These are phyloP conservation scores for Backusella psychrophila DNA, from an alignment of 192 early-diverging fungal genomes.

Conservation along the genomic window DNA sequence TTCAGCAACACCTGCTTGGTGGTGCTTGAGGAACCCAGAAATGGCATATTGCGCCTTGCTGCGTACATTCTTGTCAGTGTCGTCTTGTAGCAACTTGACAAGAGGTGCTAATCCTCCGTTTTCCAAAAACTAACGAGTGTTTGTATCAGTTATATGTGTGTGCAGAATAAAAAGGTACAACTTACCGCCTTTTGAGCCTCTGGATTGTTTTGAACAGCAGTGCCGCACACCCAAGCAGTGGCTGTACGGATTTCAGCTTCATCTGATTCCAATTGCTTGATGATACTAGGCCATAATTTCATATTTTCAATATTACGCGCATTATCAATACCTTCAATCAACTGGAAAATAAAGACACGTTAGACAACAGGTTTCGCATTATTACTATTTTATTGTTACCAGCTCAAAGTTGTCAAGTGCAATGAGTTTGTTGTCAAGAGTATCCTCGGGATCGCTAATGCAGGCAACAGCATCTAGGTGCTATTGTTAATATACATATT, in stretches of 20 bases:
- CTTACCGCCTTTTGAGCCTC: slow-evolving; percentile 73
- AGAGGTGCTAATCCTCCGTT: slow-evolving; percentile 47
- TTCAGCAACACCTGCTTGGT: slow-evolving; percentile 49
- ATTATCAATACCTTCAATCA: slow-evolving; percentile 87
- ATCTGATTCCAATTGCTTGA: slow-evolving; percentile 49
- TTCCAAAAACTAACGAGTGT: slow-evolving; percentile 39
- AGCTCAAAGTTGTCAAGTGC: slow-evolving; percentile 96
- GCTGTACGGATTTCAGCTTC: slow-evolving; percentile 62
- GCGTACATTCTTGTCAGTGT: slow-evolving; percentile 44
- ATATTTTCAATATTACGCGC: slow-evolving; percentile 83
- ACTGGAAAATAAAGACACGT: slow-evolving; percentile 21
- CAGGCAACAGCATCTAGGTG: slow-evolving; percentile 68
- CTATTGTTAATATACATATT: neutral
- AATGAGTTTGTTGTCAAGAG: slow-evolving; percentile 63
- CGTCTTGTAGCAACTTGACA: slow-evolving; percentile 43
- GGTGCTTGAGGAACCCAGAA: slow-evolving; percentile 64
- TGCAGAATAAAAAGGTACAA: neutral
- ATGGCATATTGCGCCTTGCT: slow-evolving; percentile 73
- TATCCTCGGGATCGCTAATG: slow-evolving; percentile 56
- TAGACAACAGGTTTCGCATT: neutral
- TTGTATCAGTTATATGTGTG: neutral
- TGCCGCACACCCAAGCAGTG: slow-evolving; percentile 90
- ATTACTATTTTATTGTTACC: slow-evolving; percentile 24
- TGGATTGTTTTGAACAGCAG: slow-evolving; percentile 92
- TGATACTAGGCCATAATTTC: slow-evolving; percentile 80